phyloP scores from a whole-genome alignment of 2,329 filamentous ascomycete species.

The Xylariaceae sp. region DNA sequence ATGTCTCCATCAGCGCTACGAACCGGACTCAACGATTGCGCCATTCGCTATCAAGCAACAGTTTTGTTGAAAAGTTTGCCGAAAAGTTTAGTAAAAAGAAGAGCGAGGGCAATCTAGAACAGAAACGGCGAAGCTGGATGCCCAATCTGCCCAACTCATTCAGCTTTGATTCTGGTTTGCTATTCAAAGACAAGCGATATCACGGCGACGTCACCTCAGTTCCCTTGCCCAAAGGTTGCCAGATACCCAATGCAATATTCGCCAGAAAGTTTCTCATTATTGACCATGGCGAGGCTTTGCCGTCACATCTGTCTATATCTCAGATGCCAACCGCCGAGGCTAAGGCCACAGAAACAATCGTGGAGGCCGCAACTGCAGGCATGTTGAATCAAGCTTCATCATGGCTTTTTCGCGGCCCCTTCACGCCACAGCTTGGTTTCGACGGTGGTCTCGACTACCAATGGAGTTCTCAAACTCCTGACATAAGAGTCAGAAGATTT shows the following conservation, averaged over 20 bases:
- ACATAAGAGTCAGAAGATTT: slow-evolving; percentile 22
- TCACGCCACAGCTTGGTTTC: slow-evolving; percentile 44
- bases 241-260: slow-evolving; percentile 43
- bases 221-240: slow-evolving; percentile 35
- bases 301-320: slow-evolving; percentile 32
- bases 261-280: slow-evolving; percentile 41
- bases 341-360: slow-evolving; percentile 37
- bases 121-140: slow-evolving; percentile 31
- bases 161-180: slow-evolving; percentile 22
- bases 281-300: slow-evolving; percentile 32
- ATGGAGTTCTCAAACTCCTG: slow-evolving; percentile 30
- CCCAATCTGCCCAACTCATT: slow-evolving; percentile 25
- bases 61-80: slow-evolving; percentile 25
- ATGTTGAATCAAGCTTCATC: slow-evolving; percentile 26
- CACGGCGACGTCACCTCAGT: slow-evolving; percentile 16
- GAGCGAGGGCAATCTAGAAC: slow-evolving; percentile 20
- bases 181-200: slow-evolving; percentile 21
- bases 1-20: slow-evolving; percentile 17
- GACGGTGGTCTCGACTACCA: slow-evolving; percentile 43
- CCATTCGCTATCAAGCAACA: slow-evolving; percentile 22
- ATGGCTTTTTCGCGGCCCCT: slow-evolving; percentile 40
- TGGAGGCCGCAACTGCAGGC: slow-evolving; percentile 29
- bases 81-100: slow-evolving; percentile 21
- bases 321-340: slow-evolving; percentile 42
- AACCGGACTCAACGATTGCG: slow-evolving; percentile 21